These are phyloP conservation scores for Kluyveromyces starmeri DNA, from an alignment of 805 yeast species.

Conservation along the genomic window DNA sequence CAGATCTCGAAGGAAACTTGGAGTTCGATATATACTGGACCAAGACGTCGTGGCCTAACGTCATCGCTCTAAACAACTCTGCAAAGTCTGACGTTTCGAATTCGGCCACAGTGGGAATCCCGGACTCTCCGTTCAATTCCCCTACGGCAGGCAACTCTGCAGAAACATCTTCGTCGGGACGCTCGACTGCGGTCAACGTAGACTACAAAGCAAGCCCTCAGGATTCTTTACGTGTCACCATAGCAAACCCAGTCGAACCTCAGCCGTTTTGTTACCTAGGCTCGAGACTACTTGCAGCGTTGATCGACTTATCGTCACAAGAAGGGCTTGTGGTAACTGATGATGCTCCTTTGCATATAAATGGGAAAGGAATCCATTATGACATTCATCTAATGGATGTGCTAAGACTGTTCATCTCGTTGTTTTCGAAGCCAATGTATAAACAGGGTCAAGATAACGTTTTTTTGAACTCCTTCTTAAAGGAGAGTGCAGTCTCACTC, in stretches of 20 bases:
- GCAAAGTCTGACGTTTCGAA: conserved; percentile 11
- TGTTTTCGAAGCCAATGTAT: conserved; percentile 58
- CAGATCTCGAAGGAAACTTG: conserved; percentile 28
- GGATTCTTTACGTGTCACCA: conserved; percentile 2
- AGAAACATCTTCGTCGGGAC: neutral
- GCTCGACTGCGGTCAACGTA: neutral
- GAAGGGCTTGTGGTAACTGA: neutral
- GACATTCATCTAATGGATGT: conserved; percentile 39
- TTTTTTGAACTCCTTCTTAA: conserved; percentile 45
- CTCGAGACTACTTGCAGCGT: neutral
- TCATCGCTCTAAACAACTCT: conserved; percentile 39
- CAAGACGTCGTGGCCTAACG: conserved; percentile 9
- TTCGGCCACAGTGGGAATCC: conserved; percentile 3
- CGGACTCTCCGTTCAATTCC: conserved; percentile 1
- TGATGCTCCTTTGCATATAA: neutral
- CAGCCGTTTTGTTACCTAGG: neutral
- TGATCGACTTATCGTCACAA: neutral
- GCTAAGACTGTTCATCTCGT: conserved; percentile 47
- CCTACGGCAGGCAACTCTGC: neutral
- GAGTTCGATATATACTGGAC: conserved; percentile 17
- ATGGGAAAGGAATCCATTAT: neutral
- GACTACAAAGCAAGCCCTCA: conserved; percentile 3
- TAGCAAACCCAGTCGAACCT: neutral
- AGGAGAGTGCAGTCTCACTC: conserved; percentile 39
- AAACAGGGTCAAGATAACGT: conserved; percentile 43